These are phyloP conservation scores for Sporothrix inflata DNA, from an alignment of 2,329 filamentous ascomycete species.

Conservation along the genomic window DNA sequence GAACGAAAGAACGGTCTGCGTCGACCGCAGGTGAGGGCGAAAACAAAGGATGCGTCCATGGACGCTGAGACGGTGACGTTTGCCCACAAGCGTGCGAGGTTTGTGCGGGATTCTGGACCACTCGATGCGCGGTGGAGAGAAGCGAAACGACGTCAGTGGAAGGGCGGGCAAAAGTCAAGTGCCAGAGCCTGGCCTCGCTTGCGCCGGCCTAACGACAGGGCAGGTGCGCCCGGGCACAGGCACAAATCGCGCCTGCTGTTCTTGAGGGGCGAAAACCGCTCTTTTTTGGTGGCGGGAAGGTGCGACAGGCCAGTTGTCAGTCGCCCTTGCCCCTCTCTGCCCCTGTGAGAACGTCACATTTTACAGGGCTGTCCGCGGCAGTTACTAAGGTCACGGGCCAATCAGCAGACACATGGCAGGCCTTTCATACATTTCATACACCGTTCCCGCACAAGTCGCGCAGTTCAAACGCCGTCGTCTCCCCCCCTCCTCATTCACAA, in stretches of 20 bases:
- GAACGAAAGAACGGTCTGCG: background rate
- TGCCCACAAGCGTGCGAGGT: constrained; percentile 27
- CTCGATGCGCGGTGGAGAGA: constrained; percentile 13
- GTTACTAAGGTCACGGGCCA: background rate
- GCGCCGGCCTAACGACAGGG: background rate
- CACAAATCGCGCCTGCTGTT: constrained; percentile 13
- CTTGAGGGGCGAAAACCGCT: background rate
- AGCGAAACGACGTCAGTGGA: constrained; percentile 11
- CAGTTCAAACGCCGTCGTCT: constrained; percentile 7
- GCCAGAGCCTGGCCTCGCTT: too few relatives aligned
- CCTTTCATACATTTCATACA: background rate
- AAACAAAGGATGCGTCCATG: constrained; percentile 9
- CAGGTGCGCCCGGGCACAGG: background rate
- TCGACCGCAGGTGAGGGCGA: background rate
- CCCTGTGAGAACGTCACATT: background rate
- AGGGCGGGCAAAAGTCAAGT: background rate
- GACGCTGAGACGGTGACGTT: background rate
- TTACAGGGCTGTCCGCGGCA: background rate
- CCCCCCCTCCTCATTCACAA: background rate
- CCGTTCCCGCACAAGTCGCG: constrained; percentile 16
- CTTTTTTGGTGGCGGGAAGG: constrained; percentile 1
- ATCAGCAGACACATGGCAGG: background rate
- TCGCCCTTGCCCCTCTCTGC: background rate
- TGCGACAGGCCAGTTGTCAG: background rate
- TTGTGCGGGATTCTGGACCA: constrained; percentile 32